Conservation (phyloP, 2,329 filamentous ascomycete genomes). For the Herpotrichia juniperi region DNA sequence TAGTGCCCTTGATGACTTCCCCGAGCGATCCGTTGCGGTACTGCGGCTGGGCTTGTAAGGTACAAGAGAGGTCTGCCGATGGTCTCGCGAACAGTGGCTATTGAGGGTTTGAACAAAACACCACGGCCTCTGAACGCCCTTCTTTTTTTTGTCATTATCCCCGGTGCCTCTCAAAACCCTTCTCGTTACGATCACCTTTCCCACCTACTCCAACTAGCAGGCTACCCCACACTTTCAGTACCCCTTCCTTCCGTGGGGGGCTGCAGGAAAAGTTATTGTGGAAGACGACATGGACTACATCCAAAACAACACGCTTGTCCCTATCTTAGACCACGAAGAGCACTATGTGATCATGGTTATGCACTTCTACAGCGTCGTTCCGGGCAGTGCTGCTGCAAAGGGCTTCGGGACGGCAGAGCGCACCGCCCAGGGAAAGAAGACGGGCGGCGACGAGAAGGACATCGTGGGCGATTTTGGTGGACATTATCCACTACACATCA, state of each 20-base stretch:
- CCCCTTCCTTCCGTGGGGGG: constrained; percentile 27
- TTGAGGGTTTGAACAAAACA: too few species aligned
- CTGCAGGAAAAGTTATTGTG: constrained; percentile 21
- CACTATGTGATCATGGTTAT: constrained; percentile 44
- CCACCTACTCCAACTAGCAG: constrained; percentile 26
- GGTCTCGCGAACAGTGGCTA: too few species aligned
- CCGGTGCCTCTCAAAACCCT: constrained; percentile 39
- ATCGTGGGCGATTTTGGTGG: constrained; percentile 21
- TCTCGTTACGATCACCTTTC: constrained; percentile 31
- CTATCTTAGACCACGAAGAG: constrained; percentile 34
- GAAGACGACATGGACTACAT: constrained; percentile 40
- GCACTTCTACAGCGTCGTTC: constrained; percentile 47
- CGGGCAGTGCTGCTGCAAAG: constrained; percentile 33
- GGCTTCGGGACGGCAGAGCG: constrained; percentile 34
- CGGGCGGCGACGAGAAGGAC: constrained; percentile 20
- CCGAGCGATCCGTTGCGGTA: too few species aligned
- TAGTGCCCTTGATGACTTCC: too few species aligned
- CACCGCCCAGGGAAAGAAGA: constrained; percentile 14
- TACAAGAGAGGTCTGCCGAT: too few species aligned
- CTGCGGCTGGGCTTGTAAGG: too few species aligned
- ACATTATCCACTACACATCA: constrained; percentile 22
- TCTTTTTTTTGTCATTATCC: constrained; percentile 41
- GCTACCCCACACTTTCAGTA: constrained; percentile 27
- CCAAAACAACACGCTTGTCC: constrained; percentile 16
- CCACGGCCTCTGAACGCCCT: constrained; percentile 23